A percentile compares a stretch with the other conserved stretches of the same genome.
phyloP scores from a whole-genome alignment of 495 filamentous ascomycete species.

The Annulohypoxylon nitens region DNA sequence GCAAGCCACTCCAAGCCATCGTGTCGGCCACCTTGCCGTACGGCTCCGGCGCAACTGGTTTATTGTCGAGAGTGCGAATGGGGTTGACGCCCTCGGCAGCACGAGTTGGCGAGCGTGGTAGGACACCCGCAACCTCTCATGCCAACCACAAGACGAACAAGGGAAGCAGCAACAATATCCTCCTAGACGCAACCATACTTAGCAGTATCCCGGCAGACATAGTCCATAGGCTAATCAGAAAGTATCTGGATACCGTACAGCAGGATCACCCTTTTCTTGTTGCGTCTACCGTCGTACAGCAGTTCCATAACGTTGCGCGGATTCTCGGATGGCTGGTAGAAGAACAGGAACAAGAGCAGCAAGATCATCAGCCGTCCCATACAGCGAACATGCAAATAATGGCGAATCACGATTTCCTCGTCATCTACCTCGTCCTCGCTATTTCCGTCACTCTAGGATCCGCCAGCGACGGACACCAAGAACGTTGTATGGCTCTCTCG shows the following conservation, averaged over 20 bases:
- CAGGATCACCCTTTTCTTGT: background rate
- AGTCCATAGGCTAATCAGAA: background rate
- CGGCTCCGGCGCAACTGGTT: background rate
- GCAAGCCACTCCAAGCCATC: background rate
- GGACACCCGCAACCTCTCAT: background rate
- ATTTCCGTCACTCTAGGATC: background rate
- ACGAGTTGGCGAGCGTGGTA: background rate
- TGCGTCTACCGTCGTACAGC: too few species aligned
- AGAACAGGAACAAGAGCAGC: too few species aligned
- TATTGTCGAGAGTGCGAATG: background rate
- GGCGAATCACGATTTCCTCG: background rate
- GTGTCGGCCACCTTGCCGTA: background rate
- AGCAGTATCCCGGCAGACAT: background rate
- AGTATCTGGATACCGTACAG: background rate
- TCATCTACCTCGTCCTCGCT: background rate
- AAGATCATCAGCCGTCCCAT: too few species aligned
- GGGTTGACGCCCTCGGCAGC: background rate
- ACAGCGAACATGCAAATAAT: background rate
- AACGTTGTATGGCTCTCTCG: background rate
- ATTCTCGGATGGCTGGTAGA: too few species aligned
- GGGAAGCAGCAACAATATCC: background rate
- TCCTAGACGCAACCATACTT: background rate
- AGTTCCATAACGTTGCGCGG: too few species aligned
- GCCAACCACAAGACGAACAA: background rate
- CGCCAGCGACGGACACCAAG: background rate